A percentile compares a stretch with the other conserved stretches of the same genome.
These are phyloP conservation scores for Rhododendron ovatum DNA, from an alignment of 148 eudicot genomes.

Conservation along the genomic window DNA sequence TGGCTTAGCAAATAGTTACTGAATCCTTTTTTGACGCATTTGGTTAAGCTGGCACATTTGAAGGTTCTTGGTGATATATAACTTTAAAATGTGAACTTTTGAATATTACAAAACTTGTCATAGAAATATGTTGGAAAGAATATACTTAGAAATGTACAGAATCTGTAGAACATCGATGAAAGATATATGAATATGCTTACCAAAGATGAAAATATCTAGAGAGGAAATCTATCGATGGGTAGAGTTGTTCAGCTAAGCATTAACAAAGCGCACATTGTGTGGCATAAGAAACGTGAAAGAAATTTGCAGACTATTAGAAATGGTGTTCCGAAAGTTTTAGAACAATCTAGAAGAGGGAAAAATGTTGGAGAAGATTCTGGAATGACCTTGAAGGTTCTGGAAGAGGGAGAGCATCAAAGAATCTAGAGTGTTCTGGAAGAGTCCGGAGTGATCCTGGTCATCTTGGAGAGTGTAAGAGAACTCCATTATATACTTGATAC, in stretches of 20 bases:
- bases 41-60: background rate
- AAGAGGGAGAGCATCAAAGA: background rate
- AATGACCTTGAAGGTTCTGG: background rate
- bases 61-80: background rate
- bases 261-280: background rate
- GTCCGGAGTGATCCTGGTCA: too few relatives aligned
- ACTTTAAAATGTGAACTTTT: background rate
- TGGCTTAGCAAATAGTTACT: background rate
- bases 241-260: background rate
- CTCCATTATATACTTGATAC: background rate
- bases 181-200: background rate
- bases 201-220: background rate
- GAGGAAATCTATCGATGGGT: background rate
- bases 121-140: background rate
- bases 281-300: background rate
- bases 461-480: background rate
- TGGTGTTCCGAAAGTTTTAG: background rate
- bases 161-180: background rate
- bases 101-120: background rate
- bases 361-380: background rate
- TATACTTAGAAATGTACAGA: background rate
- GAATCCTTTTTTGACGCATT: background rate
- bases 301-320: background rate
- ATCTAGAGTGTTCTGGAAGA: too few relatives aligned
- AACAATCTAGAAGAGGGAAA: background rate